A percentile compares a stretch with the other conserved stretches of the same genome.
These are phyloP conservation scores for Lanzia echinophila DNA, from an alignment of 2,329 filamentous ascomycete genomes.

Conservation along the genomic window DNA sequence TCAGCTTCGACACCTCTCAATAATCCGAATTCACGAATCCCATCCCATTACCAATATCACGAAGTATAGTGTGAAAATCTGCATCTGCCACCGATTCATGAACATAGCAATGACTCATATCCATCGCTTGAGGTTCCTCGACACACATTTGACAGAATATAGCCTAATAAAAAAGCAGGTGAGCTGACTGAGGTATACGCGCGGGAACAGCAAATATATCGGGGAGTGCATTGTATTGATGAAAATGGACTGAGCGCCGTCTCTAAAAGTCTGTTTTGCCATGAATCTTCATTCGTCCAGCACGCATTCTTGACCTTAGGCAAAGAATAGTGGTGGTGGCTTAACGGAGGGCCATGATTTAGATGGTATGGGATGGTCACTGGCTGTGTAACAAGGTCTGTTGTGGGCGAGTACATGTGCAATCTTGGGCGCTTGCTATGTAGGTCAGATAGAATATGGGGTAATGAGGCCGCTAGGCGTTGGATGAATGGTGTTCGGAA, in stretches of 20 bases:
- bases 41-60: background rate
- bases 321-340: constrained; percentile 2
- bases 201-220: background rate
- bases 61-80: background rate
- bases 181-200: background rate
- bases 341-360: background rate
- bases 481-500: background rate
- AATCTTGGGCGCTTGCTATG: background rate
- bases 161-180: background rate
- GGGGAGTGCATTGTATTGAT: background rate
- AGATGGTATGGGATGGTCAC: background rate
- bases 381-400: background rate
- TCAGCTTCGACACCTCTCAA: background rate
- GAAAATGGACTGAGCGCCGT: background rate
- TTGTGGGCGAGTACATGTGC: background rate
- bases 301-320: background rate
- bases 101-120: background rate
- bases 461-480: background rate
- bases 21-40: background rate
- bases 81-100: background rate
- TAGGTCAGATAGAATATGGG: background rate
- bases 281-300: background rate
- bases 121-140: background rate
- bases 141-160: background rate
- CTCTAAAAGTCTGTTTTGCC: background rate